A percentile compares a stretch with the other conserved stretches of the same genome.
Conservation (phyloP, 352 stramenopile genomes). For the Phytophthora quininea region DNA sequence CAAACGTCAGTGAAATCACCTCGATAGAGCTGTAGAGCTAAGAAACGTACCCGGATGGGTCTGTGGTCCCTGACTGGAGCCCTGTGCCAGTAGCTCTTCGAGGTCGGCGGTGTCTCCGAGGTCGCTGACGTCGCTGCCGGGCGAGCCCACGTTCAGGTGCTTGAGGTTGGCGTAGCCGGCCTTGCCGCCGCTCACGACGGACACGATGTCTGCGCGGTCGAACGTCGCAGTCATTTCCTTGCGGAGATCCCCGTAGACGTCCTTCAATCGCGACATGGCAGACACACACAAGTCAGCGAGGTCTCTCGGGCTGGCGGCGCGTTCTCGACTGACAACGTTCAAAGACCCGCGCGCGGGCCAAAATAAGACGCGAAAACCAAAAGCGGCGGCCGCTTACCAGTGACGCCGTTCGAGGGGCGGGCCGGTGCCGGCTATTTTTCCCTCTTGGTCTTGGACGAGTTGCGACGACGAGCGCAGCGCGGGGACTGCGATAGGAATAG, state of each 20-base stretch:
- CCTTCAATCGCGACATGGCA: constrained; percentile 70
- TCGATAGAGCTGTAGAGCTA: too few relatives aligned
- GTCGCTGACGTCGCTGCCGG: constrained; percentile 77
- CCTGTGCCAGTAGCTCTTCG: constrained; percentile 78
- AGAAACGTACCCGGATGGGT: constrained; percentile 61
- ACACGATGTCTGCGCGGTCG: constrained; percentile 68
- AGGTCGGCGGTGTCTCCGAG: constrained; percentile 81
- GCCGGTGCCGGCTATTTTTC: constrained; percentile 41
- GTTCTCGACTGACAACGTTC: constrained; percentile 27
- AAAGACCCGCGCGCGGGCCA: constrained; percentile 1
- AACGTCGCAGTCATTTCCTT: constrained; percentile 85
- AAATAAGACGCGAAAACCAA: constrained; percentile 29
- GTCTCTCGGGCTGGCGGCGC: constrained; percentile 4
- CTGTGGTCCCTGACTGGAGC: constrained; percentile 72
- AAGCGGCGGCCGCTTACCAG: constrained; percentile 27
- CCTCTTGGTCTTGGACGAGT: constrained; percentile 5
- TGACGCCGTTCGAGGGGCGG: constrained; percentile 34
- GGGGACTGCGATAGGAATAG: constrained; percentile 10
- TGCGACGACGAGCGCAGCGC: constrained; percentile 8
- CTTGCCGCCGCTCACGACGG: constrained; percentile 70
- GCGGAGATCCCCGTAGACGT: constrained; percentile 76
- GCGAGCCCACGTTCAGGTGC: constrained; percentile 81
- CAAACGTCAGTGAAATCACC: constrained; percentile 3
- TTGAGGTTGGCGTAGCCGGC: constrained; percentile 85
- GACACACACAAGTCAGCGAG: constrained; percentile 11